Conservation (phyloP, 176 grass and related monocot genomes). For the Areca catechu region DNA sequence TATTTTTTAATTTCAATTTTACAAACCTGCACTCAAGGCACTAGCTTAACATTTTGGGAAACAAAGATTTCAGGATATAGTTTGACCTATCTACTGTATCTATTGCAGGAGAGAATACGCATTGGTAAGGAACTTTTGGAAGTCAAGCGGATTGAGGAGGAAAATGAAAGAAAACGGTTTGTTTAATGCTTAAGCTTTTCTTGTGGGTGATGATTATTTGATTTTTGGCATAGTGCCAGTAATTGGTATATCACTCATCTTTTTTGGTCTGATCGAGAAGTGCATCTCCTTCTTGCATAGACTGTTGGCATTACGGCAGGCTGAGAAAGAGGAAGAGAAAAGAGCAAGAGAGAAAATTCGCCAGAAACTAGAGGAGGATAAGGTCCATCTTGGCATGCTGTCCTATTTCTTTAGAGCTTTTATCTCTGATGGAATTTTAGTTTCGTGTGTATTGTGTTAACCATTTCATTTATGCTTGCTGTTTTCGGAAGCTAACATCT, state of each 20-base stretch:
- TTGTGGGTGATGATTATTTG: not conserved
- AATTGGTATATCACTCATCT: not conserved
- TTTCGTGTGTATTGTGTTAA: too few species aligned
- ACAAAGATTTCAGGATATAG: too few species aligned
- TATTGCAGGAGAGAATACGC: constrained; percentile 65
- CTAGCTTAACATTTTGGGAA: too few species aligned
- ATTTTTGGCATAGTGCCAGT: not conserved
- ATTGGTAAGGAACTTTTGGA: constrained; percentile 96
- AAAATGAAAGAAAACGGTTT: constrained; percentile 89
- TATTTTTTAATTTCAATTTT: too few species aligned
- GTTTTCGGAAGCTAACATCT: too few species aligned
- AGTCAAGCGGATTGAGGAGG: constrained; percentile 93
- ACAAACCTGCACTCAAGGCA: too few species aligned
- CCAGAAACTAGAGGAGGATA: constrained; percentile 94
- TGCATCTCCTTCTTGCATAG: constrained; percentile 20
- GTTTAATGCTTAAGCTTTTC: constrained; percentile 7
- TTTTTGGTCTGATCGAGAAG: not conserved
- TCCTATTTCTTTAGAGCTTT: not conserved
- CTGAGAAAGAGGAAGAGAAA: constrained; percentile 97
- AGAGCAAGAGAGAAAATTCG: constrained; percentile 91
- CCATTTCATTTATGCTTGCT: too few species aligned
- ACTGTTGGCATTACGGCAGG: constrained; percentile 72
- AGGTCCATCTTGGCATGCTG: constrained; percentile 38
- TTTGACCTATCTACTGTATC: too few species aligned
- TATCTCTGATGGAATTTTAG: too few species aligned